These are phyloP conservation scores for Mucor racemosus DNA, from an alignment of 371 early-diverging fungal genomes.

Conservation along the genomic window DNA sequence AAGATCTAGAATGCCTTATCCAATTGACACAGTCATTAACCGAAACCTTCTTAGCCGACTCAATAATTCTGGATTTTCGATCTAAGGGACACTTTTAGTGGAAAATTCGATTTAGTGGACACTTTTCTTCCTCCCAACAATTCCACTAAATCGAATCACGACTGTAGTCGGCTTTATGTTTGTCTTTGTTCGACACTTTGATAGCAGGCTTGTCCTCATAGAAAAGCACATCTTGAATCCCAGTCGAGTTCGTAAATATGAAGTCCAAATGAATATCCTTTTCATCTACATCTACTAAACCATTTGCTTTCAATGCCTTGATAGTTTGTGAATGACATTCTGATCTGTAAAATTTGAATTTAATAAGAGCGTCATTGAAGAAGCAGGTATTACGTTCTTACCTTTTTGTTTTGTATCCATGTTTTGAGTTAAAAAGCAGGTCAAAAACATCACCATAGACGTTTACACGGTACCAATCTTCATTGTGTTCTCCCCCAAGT, in stretches of 20 bases:
- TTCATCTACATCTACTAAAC: slow-evolving; percentile 9
- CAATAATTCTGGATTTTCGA: too few relatives aligned
- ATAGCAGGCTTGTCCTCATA: slow-evolving; percentile 16
- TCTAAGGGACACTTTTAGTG: too few relatives aligned
- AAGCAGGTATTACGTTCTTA: slow-evolving; percentile 15
- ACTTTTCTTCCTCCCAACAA: too few relatives aligned
- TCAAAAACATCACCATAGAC: slow-evolving; percentile 14
- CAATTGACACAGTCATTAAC: slow-evolving; percentile 16
- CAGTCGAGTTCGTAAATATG: slow-evolving; percentile 11
- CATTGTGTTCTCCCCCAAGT: slow-evolving; percentile 16
- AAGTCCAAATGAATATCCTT: slow-evolving; percentile 14
- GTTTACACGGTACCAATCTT: slow-evolving; percentile 17
- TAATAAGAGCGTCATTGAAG: slow-evolving; percentile 15
- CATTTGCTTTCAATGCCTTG: slow-evolving; percentile 18
- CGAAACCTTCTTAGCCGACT: slow-evolving; percentile 17
- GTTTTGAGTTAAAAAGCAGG: slow-evolving; percentile 10
- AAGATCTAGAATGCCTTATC: slow-evolving; percentile 26
- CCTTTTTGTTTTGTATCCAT: slow-evolving; percentile 20
- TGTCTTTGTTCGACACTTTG: slow-evolving; percentile 17
- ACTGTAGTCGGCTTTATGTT: not conserved
- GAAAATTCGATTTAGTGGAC: too few relatives aligned
- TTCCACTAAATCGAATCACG: too few relatives aligned
- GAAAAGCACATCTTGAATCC: slow-evolving; percentile 15
- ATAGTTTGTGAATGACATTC: slow-evolving; percentile 19
- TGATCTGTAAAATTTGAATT: too few relatives aligned